Evolutionary conservation across 1,284 basidiomycete species (phyloP).

Genomic region (Ustilago bromivora): DNA sequence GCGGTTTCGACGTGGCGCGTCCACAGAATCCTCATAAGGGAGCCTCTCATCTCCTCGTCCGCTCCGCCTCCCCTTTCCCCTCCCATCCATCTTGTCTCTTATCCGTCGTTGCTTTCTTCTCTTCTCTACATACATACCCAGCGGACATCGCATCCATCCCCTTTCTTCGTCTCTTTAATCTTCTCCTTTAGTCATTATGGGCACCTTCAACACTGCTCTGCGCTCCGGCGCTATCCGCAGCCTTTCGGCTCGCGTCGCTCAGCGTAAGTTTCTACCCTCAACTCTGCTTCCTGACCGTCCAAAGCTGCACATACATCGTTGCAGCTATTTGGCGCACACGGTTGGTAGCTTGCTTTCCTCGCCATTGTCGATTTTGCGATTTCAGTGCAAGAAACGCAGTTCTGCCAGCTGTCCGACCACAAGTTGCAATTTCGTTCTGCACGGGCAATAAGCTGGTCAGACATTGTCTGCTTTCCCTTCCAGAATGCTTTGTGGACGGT

Average conservation of each 20-base stretch:
- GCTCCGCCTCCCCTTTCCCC: not conserved
- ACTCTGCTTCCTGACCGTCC: not conserved
- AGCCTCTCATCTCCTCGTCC: not conserved
- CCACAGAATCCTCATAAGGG: conserved; percentile 29
- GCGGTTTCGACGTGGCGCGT: conserved; percentile 25
- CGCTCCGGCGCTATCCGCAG: conserved; percentile 51
- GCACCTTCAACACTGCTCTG: conserved; percentile 49
- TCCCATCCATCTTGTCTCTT: not conserved
- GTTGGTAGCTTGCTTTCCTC: not conserved
- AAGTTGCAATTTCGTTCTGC: not conserved
- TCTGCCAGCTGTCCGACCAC: not conserved
- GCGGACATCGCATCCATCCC: conserved; percentile 10
- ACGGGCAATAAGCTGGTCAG: not conserved
- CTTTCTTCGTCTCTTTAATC: conserved; percentile 8
- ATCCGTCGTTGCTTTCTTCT: conserved; percentile 17
- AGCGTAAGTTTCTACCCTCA: conserved; percentile 35
- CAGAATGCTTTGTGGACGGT: not conserved
- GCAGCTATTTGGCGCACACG: too few relatives aligned
- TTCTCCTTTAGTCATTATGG: conserved; percentile 24
- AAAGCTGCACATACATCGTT: not conserved
- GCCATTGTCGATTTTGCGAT: not conserved
- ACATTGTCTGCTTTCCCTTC: not conserved
- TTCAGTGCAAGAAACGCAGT: not conserved
- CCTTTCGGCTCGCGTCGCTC: conserved; percentile 49
- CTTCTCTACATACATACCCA: conserved; percentile 18